Conservation (phyloP, 768 basidiomycete genomes). For the Pleurotus salmoneostramineus region DNA sequence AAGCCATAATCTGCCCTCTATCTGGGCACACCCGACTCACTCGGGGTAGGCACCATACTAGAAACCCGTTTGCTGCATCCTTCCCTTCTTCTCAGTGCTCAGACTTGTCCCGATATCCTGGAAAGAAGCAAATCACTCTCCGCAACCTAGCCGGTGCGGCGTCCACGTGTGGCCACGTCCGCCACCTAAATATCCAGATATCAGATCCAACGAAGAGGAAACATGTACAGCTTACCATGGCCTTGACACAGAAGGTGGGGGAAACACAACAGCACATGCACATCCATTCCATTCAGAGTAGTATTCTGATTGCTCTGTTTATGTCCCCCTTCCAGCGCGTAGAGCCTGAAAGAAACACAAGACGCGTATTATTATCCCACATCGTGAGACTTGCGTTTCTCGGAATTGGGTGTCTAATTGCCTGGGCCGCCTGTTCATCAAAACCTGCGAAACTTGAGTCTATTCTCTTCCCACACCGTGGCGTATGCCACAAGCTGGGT, state of each 20-base stretch:
- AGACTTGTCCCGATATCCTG: slow-evolving; percentile 4
- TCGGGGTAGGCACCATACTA: slow-evolving; percentile 5
- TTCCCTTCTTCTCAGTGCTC: not conserved
- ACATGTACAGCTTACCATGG: not conserved
- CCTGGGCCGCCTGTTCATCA: too few species aligned
- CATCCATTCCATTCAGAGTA: too few species aligned
- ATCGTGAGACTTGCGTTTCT: too few species aligned
- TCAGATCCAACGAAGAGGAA: not conserved
- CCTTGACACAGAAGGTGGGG: not conserved
- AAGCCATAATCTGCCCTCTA: slow-evolving; percentile 1
- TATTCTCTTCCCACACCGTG: too few species aligned
- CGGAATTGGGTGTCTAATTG: too few species aligned
- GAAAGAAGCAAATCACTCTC: slow-evolving; percentile 2
- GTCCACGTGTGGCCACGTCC: slow-evolving; percentile 2
- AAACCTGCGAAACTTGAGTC: too few species aligned
- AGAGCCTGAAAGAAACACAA: too few species aligned
- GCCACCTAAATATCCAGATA: not conserved
- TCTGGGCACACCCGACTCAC: not conserved
- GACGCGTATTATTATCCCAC: too few species aligned
- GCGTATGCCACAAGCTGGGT: too few species aligned
- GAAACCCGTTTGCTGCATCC: not conserved
- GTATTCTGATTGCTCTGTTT: too few species aligned
- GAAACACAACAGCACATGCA: too few species aligned
- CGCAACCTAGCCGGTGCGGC: slow-evolving; percentile 2
- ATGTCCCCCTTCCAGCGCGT: too few species aligned